A percentile compares a stretch with the other conserved stretches of the same genome.
Conservation (phyloP, 805 yeast genomes). For the Candida odintsovae region DNA sequence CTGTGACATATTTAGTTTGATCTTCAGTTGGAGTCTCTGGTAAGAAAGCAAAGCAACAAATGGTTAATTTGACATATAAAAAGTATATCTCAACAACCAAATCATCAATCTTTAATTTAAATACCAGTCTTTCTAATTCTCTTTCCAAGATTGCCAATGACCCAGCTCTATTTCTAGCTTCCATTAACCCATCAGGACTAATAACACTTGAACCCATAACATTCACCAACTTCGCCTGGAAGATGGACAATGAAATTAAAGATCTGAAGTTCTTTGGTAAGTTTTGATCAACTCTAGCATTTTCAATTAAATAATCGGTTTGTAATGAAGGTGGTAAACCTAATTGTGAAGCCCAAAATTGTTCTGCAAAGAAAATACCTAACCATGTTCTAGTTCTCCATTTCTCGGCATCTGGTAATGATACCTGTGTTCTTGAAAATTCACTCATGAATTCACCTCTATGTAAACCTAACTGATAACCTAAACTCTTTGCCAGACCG, state of each 20-base stretch:
- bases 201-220: conserved; percentile 85
- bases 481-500: conserved; percentile 78
- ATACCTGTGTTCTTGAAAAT: conserved; percentile 83
- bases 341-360: conserved; percentile 81
- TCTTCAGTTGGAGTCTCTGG: conserved; percentile 88
- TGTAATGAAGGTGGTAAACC: conserved; percentile 86
- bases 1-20: conserved; percentile 77
- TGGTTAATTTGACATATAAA: conserved; percentile 70
- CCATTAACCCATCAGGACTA: conserved; percentile 84
- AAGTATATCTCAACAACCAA: conserved; percentile 71
- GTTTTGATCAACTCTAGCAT: conserved; percentile 57
- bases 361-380: conserved; percentile 81
- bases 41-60: conserved; percentile 83
- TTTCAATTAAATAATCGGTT: conserved; percentile 76
- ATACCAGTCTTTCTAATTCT: conserved; percentile 69
- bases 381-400: conserved; percentile 96
- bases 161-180: conserved; percentile 76
- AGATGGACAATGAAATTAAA: conserved; percentile 66
- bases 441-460: conserved; percentile 89
- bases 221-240: conserved; percentile 76
- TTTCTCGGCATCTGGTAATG: conserved; percentile 82
- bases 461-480: conserved; percentile 84
- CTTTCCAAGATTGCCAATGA: conserved; percentile 71
- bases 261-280: conserved; percentile 71
- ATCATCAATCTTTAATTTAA: conserved; percentile 60